phyloP scores from a whole-genome alignment of 768 basidiomycete genomes.

The Auriculariales sp. region DNA sequence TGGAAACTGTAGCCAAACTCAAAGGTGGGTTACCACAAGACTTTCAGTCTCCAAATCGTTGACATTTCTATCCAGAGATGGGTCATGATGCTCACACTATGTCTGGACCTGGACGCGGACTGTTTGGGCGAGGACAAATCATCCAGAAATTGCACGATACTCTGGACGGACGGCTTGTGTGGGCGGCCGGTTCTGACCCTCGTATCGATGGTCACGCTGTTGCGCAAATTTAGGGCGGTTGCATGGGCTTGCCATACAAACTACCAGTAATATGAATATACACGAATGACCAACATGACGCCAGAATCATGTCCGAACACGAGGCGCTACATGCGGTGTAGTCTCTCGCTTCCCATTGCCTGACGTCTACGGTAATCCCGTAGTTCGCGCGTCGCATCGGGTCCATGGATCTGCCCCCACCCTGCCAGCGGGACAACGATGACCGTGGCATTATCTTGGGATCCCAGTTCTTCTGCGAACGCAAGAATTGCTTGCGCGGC shows the following conservation, averaged over 20 bases:
- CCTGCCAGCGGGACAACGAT: constrained; percentile 89
- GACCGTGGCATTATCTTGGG: constrained; percentile 84
- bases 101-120: constrained; percentile 40
- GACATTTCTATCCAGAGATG: too few relatives aligned
- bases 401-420: constrained; percentile 72
- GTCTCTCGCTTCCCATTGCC: constrained; percentile 17
- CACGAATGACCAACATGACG: neutral
- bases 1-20: constrained; percentile 48
- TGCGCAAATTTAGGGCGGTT: constrained; percentile 49
- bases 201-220: constrained; percentile 81
- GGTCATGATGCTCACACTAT: constrained; percentile 69
- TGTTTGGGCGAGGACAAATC: constrained; percentile 78
- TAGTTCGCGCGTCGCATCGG: constrained; percentile 69
- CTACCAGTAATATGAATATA: neutral
- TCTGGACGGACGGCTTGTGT: constrained; percentile 55
- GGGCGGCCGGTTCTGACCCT: constrained; percentile 90
- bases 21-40: too few relatives aligned
- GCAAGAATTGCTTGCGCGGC: constrained; percentile 76
- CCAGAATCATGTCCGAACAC: neutral
- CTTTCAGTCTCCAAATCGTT: too few relatives aligned
- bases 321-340: constrained; percentile 15
- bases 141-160: constrained; percentile 65
- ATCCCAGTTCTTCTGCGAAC: constrained; percentile 77
- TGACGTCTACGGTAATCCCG: constrained; percentile 64
- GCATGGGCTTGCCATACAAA: neutral